Evolutionary conservation across 805 yeast genomes (phyloP), one percentile per base, ranked within the genome.

Genomic region (Blastobotrys americana): DNA sequence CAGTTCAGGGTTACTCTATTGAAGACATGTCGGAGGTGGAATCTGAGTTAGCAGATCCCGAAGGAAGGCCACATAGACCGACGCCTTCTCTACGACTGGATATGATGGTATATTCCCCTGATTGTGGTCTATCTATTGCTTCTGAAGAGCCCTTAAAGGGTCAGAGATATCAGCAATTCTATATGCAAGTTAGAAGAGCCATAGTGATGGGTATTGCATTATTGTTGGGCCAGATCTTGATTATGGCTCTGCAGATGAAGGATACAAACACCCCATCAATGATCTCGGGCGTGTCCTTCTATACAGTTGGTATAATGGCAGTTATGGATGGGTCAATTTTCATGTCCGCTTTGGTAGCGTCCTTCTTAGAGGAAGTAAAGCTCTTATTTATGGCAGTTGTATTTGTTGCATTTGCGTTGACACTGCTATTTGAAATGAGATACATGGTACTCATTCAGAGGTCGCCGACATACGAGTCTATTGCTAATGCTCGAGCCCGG

Each of bases 71-170:
- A 1, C 72, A 80, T 13, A 71, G 73, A 15, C 47, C 56, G 1
- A 58, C 81, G 3, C 96, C 96, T 0, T 55, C 61, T 0, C 51
- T 89, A 15, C 65, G 65, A 25, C 55, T 89, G 6, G 60, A 72
- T 2, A 87, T 82, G 4, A 50, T 86, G 10, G 47, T 86, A 16
- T 88, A 84, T 56, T 86, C 96, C 0, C 97, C 97, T 0, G 95
- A 89, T 58, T 89, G 97, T 68, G 95, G 89, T 0, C 57, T 82
- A 2, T 58, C 74, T 2, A 48, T 85, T 3, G 59, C 64, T 6
- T 40, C 52, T 4, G 35, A 74, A 4, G 59, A 60, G 5, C 50
- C 56, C 4, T 61, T 68, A 2, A 44, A 46, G 10, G 96, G 96
- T 1, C 64, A 73, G n/a, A 75, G 79, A 48, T 62, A 67, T 41